Conservation (phyloP, 768 basidiomycete genomes). For the Gymnopilus junonius region DNA sequence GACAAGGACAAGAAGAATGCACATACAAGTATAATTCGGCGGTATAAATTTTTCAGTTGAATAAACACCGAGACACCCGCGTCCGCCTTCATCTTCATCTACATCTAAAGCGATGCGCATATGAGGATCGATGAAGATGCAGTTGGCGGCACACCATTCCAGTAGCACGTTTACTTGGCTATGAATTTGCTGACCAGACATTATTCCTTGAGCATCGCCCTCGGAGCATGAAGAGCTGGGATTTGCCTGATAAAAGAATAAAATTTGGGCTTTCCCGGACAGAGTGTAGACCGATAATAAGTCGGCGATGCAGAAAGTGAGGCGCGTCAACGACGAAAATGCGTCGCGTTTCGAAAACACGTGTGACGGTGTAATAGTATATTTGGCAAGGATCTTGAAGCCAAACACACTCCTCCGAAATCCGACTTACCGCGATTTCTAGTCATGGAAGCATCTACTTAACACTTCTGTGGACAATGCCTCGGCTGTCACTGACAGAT, state of each 20-base stretch:
- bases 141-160: constrained; percentile 53
- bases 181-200: not conserved
- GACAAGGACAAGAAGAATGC: not conserved
- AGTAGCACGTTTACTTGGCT: constrained; percentile 36
- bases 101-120: constrained; percentile 39
- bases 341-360: not conserved
- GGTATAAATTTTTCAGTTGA: constrained; percentile 37
- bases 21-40: constrained; percentile 41
- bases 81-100: constrained; percentile 12
- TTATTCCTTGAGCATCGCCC: constrained; percentile 1
- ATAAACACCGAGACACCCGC: constrained; percentile 40
- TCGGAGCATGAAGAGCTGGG: not conserved
- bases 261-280: not conserved
- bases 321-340: not conserved
- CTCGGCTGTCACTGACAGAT: constrained; percentile 23
- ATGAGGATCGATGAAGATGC: constrained; percentile 49
- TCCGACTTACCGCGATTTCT: not conserved
- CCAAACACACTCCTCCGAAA: not conserved
- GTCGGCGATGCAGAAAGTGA: not conserved
- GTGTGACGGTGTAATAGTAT: not conserved
- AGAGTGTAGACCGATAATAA: not conserved
- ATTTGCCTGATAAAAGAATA: not conserved
- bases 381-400: not conserved
- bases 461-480: constrained; percentile 20
- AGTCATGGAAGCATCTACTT: not conserved